Conservation (phyloP, 1,284 basidiomycete species). For the Cutaneotrichosporon spelunceum region DNA sequence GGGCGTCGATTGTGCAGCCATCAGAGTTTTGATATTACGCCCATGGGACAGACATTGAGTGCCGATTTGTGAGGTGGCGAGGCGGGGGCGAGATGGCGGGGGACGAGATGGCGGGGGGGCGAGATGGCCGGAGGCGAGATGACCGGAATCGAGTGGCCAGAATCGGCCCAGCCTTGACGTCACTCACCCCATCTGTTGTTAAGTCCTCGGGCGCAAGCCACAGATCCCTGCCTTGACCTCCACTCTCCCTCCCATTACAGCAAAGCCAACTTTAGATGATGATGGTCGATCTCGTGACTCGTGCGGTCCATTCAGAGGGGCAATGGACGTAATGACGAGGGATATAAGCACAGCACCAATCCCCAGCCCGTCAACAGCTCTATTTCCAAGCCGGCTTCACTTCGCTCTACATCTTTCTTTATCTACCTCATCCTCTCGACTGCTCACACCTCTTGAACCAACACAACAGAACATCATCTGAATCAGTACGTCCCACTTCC, state of each 20-base stretch:
- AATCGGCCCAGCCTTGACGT: too few relatives aligned
- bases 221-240: too few relatives aligned
- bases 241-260: too few relatives aligned
- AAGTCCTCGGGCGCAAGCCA: too few relatives aligned
- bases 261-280: too few relatives aligned
- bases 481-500: not conserved
- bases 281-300: not conserved
- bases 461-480: not conserved
- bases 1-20: not conserved
- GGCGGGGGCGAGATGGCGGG: too few relatives aligned
- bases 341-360: not conserved
- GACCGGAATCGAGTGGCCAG: too few relatives aligned
- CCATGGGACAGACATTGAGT: not conserved
- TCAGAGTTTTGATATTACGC: not conserved
- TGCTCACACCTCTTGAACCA: not conserved
- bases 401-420: not conserved
- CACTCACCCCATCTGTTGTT: too few relatives aligned
- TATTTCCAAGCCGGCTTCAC: not conserved
- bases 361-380: not conserved
- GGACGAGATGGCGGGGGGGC: too few relatives aligned
- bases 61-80: not conserved
- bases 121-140: too few relatives aligned
- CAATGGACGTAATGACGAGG: not conserved
- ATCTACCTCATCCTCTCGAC: not conserved
- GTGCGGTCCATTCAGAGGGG: not conserved